Evolutionary conservation across 2,329 filamentous ascomycete species (phyloP), one percentile per base, ranked within the genome.

Genomic region (Colletotrichum navitas): DNA sequence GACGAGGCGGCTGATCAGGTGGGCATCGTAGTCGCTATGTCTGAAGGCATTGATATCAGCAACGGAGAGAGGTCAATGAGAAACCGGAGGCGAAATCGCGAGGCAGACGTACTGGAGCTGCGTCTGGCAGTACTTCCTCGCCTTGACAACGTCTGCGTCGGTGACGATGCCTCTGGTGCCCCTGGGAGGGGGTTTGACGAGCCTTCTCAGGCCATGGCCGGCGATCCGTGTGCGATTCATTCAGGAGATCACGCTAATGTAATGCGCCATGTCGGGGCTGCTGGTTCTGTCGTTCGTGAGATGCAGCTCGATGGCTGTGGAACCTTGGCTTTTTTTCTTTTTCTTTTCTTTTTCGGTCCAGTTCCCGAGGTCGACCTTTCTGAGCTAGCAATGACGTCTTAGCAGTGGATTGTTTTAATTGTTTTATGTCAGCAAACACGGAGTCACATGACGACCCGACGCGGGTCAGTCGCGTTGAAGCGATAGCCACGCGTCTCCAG

Each of bases 11-110:
- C 93, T 91, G 71, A 98, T 90, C 45, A 96, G 88, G 79, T 94
- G 94, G 21, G 96, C 94, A 74, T 97, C 93, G 66, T 94, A 92
- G 81, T 99, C 96, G 81, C 94, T 94, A 80, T 92, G 92, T 80
- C 94, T 97, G 76, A 51, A 7, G 54, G 12, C 24, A n/a, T 56
- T 54, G 58, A 66, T 29, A 12, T 54, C 61, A 24, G 21, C 54
- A 51, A 47, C 10, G 29, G 12, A 7, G 3, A 36, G 16, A 24
- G 26, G 7, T n/a, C 24, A 26, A 36, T n/a, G 21, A 3, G 21
- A 36, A 32, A 5, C 6, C 4, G 29, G 41, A 2, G 4, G 29
- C 32, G 39, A 39, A 16, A 43, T 8, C 49, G 26, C 60, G 24
- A 58, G 39, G 59, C n/a, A 34, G 16, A 73, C 80, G 36, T 80